Conservation (phyloP, 495 filamentous ascomycete genomes). For the Stereocaulon alpinum region DNA sequence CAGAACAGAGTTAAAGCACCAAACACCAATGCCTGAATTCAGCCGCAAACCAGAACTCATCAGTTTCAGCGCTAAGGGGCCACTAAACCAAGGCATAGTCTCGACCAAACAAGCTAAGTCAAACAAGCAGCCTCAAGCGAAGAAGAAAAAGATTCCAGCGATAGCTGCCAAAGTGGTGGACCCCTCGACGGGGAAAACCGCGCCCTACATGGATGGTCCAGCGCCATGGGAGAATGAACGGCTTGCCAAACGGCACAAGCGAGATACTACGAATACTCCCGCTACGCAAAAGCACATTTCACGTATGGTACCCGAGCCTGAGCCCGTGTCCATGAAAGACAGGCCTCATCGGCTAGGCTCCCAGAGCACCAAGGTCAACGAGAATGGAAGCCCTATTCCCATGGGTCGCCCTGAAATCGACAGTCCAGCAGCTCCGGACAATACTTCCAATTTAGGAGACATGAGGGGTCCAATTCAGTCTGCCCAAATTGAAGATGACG, state of each 20-base stretch:
- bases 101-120: conserved; percentile 6
- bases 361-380: conserved; percentile 24
- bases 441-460: not conserved
- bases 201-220: not conserved
- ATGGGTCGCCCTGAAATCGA: not conserved
- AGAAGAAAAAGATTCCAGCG: not conserved
- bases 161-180: not conserved
- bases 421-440: not conserved
- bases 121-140: too few relatives aligned
- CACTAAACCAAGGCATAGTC: conserved; percentile 26
- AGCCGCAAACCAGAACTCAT: conserved; percentile 22
- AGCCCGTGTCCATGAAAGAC: not conserved
- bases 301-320: not conserved
- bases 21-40: not conserved
- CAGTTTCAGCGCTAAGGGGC: conserved; percentile 22
- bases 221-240: not conserved
- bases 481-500: not conserved
- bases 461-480: not conserved
- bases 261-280: not conserved
- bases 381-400: conserved; percentile 27
- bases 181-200: not conserved
- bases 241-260: conserved; percentile 6
- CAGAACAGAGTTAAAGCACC: too few relatives aligned
- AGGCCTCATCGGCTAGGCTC: conserved; percentile 17
- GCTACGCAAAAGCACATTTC: not conserved